These are phyloP conservation scores for Talaromyces atroroseus DNA, from an alignment of 2,329 filamentous ascomycete genomes.

Conservation along the genomic window DNA sequence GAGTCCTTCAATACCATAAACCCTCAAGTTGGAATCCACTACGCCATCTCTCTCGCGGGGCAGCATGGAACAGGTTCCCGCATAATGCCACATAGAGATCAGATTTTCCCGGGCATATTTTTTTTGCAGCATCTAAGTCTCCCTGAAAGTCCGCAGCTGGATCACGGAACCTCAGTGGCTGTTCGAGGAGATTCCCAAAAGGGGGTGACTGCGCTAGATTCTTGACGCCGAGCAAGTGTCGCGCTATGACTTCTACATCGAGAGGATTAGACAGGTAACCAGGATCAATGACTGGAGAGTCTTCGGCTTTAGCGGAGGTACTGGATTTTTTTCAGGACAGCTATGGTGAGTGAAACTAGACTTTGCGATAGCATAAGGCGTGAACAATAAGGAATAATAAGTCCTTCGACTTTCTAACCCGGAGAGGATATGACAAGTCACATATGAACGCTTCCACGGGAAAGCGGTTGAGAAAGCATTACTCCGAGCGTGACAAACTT, in stretches of 20 bases:
- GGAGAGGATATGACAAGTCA: neutral
- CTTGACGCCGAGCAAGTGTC: constrained; percentile 29
- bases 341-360: neutral
- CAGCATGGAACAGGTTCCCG: constrained; percentile 17
- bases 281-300: constrained; percentile 38
- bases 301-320: constrained; percentile 28
- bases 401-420: neutral
- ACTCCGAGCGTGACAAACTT: constrained; percentile 25
- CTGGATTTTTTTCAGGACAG: neutral
- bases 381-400: neutral
- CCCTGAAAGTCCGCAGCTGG: neutral
- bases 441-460: constrained; percentile 35
- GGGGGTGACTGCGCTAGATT: constrained; percentile 24
- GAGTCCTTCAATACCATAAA: constrained; percentile 27
- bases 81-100: constrained; percentile 9
- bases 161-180: neutral
- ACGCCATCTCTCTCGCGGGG: constrained; percentile 17
- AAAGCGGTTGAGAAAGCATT: constrained; percentile 25
- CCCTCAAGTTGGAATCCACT: constrained; percentile 28
- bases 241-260: constrained; percentile 37
- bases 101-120: constrained; percentile 21
- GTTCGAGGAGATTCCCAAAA: neutral
- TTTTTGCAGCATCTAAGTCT: neutral
- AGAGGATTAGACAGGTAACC: constrained; percentile 41
- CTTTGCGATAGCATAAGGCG: neutral